Evolutionary conservation across 768 basidiomycete genomes (phyloP).

Genomic region (Candolleomyces aberdarensis): DNA sequence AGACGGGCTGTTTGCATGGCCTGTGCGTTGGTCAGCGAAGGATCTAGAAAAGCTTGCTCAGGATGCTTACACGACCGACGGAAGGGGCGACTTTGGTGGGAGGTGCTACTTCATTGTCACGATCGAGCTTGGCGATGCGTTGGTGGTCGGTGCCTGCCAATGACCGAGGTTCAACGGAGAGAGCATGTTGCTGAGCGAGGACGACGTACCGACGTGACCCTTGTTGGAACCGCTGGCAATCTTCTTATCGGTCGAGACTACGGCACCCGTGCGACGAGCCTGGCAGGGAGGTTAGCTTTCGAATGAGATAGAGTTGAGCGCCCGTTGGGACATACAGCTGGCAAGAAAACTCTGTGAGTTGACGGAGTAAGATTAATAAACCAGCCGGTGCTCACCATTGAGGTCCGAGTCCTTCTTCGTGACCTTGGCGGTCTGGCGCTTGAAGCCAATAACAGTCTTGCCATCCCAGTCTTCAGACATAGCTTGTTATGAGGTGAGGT

Average conservation of each 20-base stretch:
- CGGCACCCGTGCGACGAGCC: slow-evolving; percentile 75
- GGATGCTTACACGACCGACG: slow-evolving; percentile 63
- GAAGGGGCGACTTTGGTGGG: slow-evolving; percentile 73
- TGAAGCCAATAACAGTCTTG: slow-evolving; percentile 71
- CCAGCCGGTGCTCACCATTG: slow-evolving; percentile 39
- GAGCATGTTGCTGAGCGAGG: background rate
- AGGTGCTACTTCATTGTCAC: slow-evolving; percentile 93
- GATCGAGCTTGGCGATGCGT: slow-evolving; percentile 88
- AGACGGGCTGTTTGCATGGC: slow-evolving; percentile 80
- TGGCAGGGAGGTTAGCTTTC: slow-evolving; percentile 24
- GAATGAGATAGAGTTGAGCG: background rate
- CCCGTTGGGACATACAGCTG: slow-evolving; percentile 49
- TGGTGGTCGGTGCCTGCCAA: slow-evolving; percentile 85
- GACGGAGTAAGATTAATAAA: background rate
- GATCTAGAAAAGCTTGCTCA: slow-evolving; percentile 2
- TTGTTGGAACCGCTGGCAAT: slow-evolving; percentile 68
- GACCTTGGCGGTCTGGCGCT: slow-evolving; percentile 60
- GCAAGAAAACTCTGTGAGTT: background rate
- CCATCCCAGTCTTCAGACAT: slow-evolving; percentile 70
- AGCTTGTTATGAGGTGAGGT: slow-evolving; percentile 17
- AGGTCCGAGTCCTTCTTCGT: slow-evolving; percentile 56
- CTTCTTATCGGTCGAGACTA: slow-evolving; percentile 85
- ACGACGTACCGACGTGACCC: slow-evolving; percentile 59
- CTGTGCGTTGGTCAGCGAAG: slow-evolving; percentile 29
- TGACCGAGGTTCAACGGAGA: background rate